phyloP scores from a whole-genome alignment of 2,329 filamentous ascomycete species.

The Cladophialophora carrionii region DNA sequence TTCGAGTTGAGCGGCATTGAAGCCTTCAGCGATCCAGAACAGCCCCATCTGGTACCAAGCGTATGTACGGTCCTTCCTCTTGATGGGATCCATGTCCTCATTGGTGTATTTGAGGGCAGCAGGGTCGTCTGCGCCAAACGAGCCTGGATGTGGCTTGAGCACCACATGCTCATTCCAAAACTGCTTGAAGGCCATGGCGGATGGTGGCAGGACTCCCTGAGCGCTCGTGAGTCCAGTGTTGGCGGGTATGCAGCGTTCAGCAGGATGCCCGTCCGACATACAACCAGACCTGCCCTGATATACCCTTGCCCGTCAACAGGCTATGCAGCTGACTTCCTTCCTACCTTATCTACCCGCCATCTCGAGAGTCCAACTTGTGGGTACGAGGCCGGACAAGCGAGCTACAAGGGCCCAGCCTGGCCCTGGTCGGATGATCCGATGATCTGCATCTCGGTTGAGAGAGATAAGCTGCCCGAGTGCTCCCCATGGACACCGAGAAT shows the following conservation, averaged over 20 bases:
- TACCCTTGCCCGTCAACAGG: background rate
- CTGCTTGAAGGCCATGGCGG: constrained; percentile 10
- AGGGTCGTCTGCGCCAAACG: constrained; percentile 20
- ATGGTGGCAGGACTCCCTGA: background rate
- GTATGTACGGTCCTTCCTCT: constrained; percentile 26
- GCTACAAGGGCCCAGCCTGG: background rate
- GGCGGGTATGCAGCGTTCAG: background rate
- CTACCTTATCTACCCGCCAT: constrained; percentile 5
- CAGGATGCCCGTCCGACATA: background rate
- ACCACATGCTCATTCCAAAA: constrained; percentile 26
- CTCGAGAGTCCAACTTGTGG: background rate
- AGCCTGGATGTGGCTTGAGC: constrained; percentile 23
- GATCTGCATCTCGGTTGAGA: background rate
- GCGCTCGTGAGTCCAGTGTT: background rate
- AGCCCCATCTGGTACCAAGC: constrained; percentile 29
- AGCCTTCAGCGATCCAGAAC: constrained; percentile 27
- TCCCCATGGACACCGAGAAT: background rate
- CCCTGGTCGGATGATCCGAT: background rate
- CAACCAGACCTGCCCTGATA: background rate
- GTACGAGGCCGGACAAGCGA: background rate
- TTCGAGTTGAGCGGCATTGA: constrained; percentile 26
- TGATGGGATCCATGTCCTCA: constrained; percentile 27
- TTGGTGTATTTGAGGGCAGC: constrained; percentile 18
- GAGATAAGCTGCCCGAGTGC: constrained; percentile 7
- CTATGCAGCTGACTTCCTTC: background rate